A percentile compares a stretch with the other conserved stretches of the same genome.
phyloP scores from a whole-genome alignment of 306 rosid species.

The Betula pendula region DNA sequence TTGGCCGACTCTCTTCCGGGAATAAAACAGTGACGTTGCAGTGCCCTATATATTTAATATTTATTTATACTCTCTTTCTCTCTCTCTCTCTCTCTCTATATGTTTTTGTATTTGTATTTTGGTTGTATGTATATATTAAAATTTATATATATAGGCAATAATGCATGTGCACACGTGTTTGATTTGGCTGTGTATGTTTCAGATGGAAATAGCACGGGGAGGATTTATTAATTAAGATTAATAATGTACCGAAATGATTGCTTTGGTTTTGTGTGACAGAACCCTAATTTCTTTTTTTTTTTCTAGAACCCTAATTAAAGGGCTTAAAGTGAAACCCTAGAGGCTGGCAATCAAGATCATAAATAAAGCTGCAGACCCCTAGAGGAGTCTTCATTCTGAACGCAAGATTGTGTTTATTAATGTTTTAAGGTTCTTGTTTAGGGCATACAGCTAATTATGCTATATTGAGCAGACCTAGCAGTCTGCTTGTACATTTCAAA shows the following conservation, averaged over 20 bases:
- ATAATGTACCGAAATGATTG: neutral
- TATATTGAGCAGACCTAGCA: neutral
- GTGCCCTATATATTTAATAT: constrained; percentile 40
- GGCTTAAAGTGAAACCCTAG: constrained; percentile 7
- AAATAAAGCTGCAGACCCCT: neutral
- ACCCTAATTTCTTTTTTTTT: too few species aligned
- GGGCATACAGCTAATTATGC: neutral
- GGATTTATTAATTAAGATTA: neutral
- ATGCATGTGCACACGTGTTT: constrained; percentile 2
- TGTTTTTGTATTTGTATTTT: neutral
- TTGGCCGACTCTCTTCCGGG: constrained; percentile 62
- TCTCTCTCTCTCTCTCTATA: neutral
- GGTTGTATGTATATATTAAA: neutral
- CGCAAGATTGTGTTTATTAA: neutral
- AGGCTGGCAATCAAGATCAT: neutral
- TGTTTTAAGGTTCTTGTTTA: neutral
- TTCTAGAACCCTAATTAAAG: neutral
- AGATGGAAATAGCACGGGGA: neutral
- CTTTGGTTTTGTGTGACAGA: neutral
- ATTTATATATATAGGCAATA: neutral
- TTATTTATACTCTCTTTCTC: constrained; percentile 3
- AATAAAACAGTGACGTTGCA: constrained; percentile 61
- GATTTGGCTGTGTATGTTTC: neutral
- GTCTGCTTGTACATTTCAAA: too few species aligned
- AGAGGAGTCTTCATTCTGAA: neutral